A percentile compares a stretch with the other conserved stretches of the same genome.
Conservation (phyloP, 2,329 filamentous ascomycete species). For the Sarocladium oryzae region DNA sequence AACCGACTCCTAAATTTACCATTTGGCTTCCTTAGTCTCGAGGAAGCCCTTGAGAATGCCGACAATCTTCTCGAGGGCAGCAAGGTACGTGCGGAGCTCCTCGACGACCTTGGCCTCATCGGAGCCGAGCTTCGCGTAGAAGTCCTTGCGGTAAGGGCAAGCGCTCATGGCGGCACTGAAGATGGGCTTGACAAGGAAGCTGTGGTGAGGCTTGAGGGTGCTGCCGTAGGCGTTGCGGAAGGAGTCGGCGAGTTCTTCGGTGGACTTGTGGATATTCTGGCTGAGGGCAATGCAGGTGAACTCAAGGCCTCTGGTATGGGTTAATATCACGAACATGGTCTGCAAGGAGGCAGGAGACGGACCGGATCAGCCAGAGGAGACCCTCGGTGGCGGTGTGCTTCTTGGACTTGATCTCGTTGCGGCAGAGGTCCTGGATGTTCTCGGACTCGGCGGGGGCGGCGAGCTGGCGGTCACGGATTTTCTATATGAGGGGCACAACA, state of each 20-base stretch:
- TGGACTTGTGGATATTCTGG: slow-evolving; percentile 62
- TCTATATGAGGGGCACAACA: slow-evolving; percentile 43
- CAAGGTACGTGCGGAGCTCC: slow-evolving; percentile 66
- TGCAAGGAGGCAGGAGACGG: too few species aligned
- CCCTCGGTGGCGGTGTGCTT: slow-evolving; percentile 87
- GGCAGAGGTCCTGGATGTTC: slow-evolving; percentile 76
- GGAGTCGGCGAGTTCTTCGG: slow-evolving; percentile 73
- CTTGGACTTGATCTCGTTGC: slow-evolving; percentile 83
- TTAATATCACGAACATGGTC: too few species aligned
- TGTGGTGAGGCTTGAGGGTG: slow-evolving; percentile 90
- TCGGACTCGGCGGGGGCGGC: slow-evolving; percentile 72
- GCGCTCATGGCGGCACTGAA: slow-evolving; percentile 92
- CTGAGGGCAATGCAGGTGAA: slow-evolving; percentile 84
- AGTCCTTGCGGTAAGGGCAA: slow-evolving; percentile 87
- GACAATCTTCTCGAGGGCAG: slow-evolving; percentile 71
- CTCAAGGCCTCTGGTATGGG: slow-evolving; percentile 68
- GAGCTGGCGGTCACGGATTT: slow-evolving; percentile 78
- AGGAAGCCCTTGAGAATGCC: slow-evolving; percentile 62
- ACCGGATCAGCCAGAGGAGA: slow-evolving; percentile 86
- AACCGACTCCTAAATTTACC: slow-evolving; percentile 29
- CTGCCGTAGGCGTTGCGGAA: slow-evolving; percentile 80
- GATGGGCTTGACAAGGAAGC: slow-evolving; percentile 81
- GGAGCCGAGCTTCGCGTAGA: slow-evolving; percentile 79
- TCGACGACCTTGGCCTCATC: slow-evolving; percentile 55
- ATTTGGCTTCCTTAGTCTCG: slow-evolving; percentile 50